Conservation (phyloP, 768 basidiomycete species). For the Russula emetica region DNA sequence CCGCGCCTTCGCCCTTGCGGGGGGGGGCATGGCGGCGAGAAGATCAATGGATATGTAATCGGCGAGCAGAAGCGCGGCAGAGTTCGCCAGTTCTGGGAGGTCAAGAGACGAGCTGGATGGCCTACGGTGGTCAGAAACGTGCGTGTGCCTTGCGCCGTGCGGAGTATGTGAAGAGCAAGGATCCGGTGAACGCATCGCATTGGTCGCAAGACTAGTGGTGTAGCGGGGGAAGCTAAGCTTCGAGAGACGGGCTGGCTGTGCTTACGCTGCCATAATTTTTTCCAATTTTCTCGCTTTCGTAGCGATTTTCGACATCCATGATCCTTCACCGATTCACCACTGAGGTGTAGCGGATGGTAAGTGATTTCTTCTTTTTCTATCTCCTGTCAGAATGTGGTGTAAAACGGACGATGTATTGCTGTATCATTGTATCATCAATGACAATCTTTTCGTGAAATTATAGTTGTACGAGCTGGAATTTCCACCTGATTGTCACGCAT, state of each 20-base stretch:
- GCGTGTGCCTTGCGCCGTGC: slow-evolving; percentile 4
- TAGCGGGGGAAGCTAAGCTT: slow-evolving; percentile 24
- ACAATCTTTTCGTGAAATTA: too few species aligned
- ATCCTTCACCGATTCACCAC: too few species aligned
- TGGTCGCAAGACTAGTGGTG: slow-evolving; percentile 23
- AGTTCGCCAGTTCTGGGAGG: slow-evolving; percentile 2
- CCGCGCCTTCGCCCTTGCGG: background rate
- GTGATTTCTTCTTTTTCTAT: background rate
- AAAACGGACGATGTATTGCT: background rate
- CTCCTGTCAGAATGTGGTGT: background rate
- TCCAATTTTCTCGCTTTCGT: slow-evolving; percentile 23
- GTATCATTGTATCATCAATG: too few species aligned
- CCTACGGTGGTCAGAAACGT: slow-evolving; percentile 25
- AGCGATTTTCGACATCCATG: slow-evolving; percentile 2
- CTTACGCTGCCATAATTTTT: slow-evolving; percentile 27
- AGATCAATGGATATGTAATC: slow-evolving; percentile 7
- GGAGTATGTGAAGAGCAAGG: slow-evolving; percentile 25
- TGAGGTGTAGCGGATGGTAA: too few species aligned
- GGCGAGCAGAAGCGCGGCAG: slow-evolving; percentile 17
- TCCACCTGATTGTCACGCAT: too few species aligned
- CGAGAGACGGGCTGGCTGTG: slow-evolving; percentile 10
- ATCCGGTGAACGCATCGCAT: slow-evolving; percentile 10
- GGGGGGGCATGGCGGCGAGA: slow-evolving; percentile 3
- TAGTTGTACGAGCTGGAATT: too few species aligned
- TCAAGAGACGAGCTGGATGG: background rate